Percentiles rank a stretch among this genome's conserved stretches.
These are phyloP conservation scores for Fragaria iinumae DNA, from an alignment of 306 rosid genomes.

Conservation along the genomic window DNA sequence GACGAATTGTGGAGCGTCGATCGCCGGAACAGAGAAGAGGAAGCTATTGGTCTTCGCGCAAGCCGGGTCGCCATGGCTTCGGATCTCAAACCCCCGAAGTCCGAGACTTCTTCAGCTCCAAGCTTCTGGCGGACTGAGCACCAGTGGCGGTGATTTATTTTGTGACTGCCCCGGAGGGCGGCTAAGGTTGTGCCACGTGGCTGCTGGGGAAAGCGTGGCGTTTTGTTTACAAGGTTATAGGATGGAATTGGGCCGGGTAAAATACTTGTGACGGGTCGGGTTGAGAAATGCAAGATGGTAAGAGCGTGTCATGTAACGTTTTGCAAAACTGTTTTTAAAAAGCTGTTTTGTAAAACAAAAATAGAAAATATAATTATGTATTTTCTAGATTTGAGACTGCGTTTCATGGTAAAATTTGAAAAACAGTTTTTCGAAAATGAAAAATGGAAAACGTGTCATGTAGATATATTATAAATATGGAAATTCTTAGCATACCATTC, in stretches of 20 bases:
- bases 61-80: conserved; percentile 48
- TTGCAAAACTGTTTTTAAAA: no score
- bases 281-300: neutral
- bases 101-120: neutral
- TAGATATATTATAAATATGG: no score
- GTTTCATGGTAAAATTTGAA: no score
- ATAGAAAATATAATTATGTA: no score
- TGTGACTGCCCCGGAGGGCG: neutral
- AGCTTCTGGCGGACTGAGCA: neutral
- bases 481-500: no score
- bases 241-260: neutral
- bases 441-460: no score
- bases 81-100: neutral
- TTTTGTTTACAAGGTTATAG: neutral
- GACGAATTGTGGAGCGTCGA: conserved; percentile 23
- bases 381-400: no score
- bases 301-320: no score
- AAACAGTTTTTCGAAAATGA: no score
- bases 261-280: neutral
- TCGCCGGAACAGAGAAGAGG: conserved; percentile 22
- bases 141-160: neutral
- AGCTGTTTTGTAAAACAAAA: no score
- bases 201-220: neutral
- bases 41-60: conserved; percentile 18
- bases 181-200: conserved; percentile 3